Percentiles rank a stretch among this genome's conserved stretches.
These are phyloP conservation scores for Syzygium syzygioides DNA, from an alignment of 441 rosid species.

Conservation along the genomic window DNA sequence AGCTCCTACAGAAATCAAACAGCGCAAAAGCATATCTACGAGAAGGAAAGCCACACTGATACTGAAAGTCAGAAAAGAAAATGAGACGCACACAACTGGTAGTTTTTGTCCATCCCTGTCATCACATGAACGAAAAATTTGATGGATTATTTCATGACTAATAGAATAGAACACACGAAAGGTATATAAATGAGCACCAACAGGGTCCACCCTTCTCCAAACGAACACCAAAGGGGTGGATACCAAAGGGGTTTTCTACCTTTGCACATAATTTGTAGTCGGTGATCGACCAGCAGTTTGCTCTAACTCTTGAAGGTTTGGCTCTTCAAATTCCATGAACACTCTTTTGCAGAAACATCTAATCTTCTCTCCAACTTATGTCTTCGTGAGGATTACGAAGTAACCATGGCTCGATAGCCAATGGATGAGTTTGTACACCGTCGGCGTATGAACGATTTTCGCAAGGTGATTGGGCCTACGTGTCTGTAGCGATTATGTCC, in stretches of 20 bases:
- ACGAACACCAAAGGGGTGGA: not conserved
- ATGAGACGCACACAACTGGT: not conserved
- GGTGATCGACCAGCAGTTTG: not conserved
- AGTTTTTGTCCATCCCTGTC: not conserved
- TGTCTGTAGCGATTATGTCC: not conserved
- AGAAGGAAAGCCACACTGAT: not conserved
- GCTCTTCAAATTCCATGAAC: not conserved
- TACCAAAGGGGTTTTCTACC: not conserved
- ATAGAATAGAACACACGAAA: not conserved
- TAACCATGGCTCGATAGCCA: not conserved
- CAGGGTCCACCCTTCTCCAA: not conserved
- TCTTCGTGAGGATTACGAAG: not conserved
- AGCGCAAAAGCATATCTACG: not conserved
- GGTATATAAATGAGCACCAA: not conserved
- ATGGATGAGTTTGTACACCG: not conserved
- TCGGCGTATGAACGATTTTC: not conserved
- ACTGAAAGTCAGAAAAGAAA: not conserved
- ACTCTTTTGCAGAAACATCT: not conserved
- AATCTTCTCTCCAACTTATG: not conserved
- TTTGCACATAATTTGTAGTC: not conserved
- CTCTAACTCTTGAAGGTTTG: not conserved
- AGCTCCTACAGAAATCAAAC: not conserved
- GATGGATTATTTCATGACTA: not conserved
- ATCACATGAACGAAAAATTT: not conserved
- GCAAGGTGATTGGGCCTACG: not conserved